Evolutionary conservation across 1,139 yeast genomes (phyloP), one percentile per base, ranked within the genome.

Genomic region (Diutina sp.): DNA sequence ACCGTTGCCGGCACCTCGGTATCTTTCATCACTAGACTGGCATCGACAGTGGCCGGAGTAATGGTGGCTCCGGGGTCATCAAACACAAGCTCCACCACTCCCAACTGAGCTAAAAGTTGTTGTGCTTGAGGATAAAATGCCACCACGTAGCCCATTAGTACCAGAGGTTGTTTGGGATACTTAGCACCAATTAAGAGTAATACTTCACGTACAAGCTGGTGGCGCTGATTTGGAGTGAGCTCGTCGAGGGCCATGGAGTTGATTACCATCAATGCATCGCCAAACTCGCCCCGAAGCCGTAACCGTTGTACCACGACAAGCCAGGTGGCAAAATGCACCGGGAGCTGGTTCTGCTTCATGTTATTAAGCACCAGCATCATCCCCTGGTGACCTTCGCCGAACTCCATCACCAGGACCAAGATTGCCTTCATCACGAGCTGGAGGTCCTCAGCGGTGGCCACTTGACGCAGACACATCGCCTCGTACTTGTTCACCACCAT

Each of bases 401-500:
- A 30, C 6, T 64, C 64, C 73, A 75, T 74, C 28, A 73, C 67
- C 58, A 74, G 71, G 30, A 65, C 61, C 51, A 74, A 61, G 8
- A 73, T 62, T 3, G 67, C 62, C 45, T 66, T 64, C 1, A 75
- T 63, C 7, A 76, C 65, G 1, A 64, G 59, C 55, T 68, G 72
- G 1, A 71, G 64, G 56, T 71, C 71, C 7, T 63, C 61, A 1
- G 60, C 58, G 12, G 67, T 59, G 3, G 58, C 59, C 2, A 67
- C 58, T 45, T 66, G 69, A 9, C 18, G 32, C 6, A 38, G 55
- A 71, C 28, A 66, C 56, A 67, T 66, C 29, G 50, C 38, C 60
- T 75, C 80, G 58, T 74, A 72, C 58, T 74, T 76, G 2, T 69
- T 59, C 9, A 75, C 73, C 57, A 75, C 58, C 14, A 74, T 64